These are phyloP conservation scores for Alternaria longipes DNA, from an alignment of 2,329 filamentous ascomycete species.

Conservation along the genomic window DNA sequence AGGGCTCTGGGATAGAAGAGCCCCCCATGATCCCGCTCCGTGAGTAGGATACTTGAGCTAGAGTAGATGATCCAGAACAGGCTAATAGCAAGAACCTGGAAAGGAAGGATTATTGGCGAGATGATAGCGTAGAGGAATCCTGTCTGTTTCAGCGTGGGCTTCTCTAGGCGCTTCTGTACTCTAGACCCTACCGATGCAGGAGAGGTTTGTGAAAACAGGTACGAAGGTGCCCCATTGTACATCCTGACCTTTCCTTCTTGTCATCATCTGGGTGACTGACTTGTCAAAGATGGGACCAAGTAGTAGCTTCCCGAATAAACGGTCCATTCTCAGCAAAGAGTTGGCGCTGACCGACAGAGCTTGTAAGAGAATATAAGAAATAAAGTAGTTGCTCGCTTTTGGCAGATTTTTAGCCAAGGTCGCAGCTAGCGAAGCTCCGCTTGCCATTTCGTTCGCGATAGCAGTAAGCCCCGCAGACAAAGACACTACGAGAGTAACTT, in stretches of 20 bases:
- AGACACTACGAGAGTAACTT: slow-evolving; percentile 19
- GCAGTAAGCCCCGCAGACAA: slow-evolving; percentile 20
- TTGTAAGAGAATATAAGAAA: slow-evolving; percentile 26
- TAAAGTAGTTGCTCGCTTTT: slow-evolving; percentile 30
- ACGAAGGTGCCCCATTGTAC: slow-evolving; percentile 21
- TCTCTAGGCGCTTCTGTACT: neutral
- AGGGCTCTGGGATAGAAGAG: slow-evolving; percentile 24
- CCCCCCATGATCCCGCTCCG: slow-evolving; percentile 3
- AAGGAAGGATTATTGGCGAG: slow-evolving; percentile 20
- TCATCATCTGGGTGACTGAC: slow-evolving; percentile 16
- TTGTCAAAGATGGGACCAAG: slow-evolving; percentile 17
- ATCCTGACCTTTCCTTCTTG: slow-evolving; percentile 8
- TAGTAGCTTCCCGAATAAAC: slow-evolving; percentile 8
- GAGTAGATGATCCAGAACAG: slow-evolving; percentile 25
- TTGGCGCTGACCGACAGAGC: slow-evolving; percentile 19
- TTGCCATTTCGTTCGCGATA: slow-evolving; percentile 16
- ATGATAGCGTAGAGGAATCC: slow-evolving; percentile 26
- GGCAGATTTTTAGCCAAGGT: slow-evolving; percentile 26
- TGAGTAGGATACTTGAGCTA: slow-evolving; percentile 5
- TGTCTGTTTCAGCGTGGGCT: slow-evolving; percentile 7
- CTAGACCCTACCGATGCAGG: slow-evolving; percentile 22
- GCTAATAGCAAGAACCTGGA: slow-evolving; percentile 17
- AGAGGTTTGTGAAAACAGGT: slow-evolving; percentile 25
- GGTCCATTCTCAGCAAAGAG: slow-evolving; percentile 11
- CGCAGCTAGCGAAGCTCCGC: slow-evolving; percentile 10